A percentile compares a stretch with the other conserved stretches of the same genome.
Evolutionary conservation across 1,139 yeast species (phyloP).

Genomic region (Kluyveromyces marxianus): DNA sequence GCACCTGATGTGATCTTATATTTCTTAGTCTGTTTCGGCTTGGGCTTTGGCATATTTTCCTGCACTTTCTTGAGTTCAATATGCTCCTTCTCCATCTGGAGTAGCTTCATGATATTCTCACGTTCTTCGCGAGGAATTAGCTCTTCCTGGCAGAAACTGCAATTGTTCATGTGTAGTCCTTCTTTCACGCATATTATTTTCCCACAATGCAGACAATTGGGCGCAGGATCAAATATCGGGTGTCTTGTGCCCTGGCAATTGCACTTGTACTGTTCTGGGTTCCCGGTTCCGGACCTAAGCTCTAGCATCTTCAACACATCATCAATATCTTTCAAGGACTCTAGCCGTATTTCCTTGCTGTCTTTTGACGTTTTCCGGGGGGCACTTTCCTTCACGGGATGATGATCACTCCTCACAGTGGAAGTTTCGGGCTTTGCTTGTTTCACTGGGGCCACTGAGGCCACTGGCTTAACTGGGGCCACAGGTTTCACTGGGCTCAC

Average conservation of each 20-base stretch:
- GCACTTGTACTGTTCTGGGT: conserved; percentile 38
- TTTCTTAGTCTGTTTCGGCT: conserved; percentile 18
- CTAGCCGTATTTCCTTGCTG: conserved; percentile 33
- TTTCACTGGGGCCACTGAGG: not conserved
- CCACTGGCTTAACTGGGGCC: not conserved
- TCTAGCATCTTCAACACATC: conserved; percentile 36
- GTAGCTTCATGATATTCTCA: conserved; percentile 45
- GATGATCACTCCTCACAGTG: not conserved
- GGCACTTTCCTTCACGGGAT: no score
- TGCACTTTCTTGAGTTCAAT: conserved; percentile 17
- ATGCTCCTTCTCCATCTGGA: conserved; percentile 43
- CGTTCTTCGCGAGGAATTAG: conserved; percentile 56
- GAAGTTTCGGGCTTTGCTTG: not conserved
- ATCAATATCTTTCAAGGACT: conserved; percentile 49
- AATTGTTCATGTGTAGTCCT: conserved; percentile 70
- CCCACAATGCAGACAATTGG: conserved; percentile 92
- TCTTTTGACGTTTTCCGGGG: not conserved
- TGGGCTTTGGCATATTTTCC: conserved; percentile 1
- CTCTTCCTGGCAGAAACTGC: conserved; percentile 72
- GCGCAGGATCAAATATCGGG: conserved; percentile 82
- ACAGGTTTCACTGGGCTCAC: no score
- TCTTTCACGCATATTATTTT: conserved; percentile 85
- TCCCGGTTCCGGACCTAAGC: conserved; percentile 23
- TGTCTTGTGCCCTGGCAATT: conserved; percentile 82
- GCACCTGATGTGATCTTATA: conserved; percentile 38